These are phyloP conservation scores for Stephania yunnanensis DNA, from an alignment of 164 flowering plant genomes.

Conservation along the genomic window DNA sequence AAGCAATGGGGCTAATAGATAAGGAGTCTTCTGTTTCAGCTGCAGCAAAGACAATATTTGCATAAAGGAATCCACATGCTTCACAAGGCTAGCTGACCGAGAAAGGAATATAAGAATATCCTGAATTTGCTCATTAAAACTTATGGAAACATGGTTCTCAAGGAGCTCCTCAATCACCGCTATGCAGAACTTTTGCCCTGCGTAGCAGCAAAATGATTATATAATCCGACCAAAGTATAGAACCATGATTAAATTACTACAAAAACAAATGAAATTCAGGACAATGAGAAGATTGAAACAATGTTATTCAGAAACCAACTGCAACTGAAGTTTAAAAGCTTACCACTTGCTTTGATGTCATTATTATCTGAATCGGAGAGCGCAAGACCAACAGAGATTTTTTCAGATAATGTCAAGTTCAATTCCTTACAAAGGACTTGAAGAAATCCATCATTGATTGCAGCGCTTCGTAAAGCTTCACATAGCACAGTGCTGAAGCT, in stretches of 20 bases:
- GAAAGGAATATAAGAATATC: conserved; percentile 61
- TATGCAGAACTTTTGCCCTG: conserved; percentile 80
- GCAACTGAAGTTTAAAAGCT: conserved; percentile 16
- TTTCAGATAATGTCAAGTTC: conserved; percentile 56
- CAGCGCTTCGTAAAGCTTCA: conserved; percentile 38
- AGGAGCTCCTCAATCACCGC: conserved; percentile 59
- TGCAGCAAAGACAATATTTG: conserved; percentile 49
- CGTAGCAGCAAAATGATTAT: conserved; percentile 8
- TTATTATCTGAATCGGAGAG: conserved; percentile 63
- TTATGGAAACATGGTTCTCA: conserved; percentile 34
- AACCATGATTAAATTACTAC: neutral
- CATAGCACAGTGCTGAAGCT: conserved; percentile 63
- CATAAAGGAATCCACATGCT: conserved; percentile 73
- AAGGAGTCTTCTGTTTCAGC: conserved; percentile 36
- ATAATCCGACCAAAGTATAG: neutral
- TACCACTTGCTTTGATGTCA: conserved; percentile 55
- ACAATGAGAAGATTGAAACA: neutral
- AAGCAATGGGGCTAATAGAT: conserved; percentile 55
- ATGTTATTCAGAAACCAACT: neutral
- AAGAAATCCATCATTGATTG: conserved; percentile 45
- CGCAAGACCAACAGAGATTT: conserved; percentile 77
- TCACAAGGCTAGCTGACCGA: conserved; percentile 61
- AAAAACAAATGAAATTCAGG: neutral
- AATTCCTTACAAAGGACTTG: conserved; percentile 51
- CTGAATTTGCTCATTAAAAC: conserved; percentile 65